Percentiles rank a stretch among this genome's conserved stretches.
These are phyloP conservation scores for Mesembryanthemum crystallinum DNA, from an alignment of 148 eudicot species.

Conservation along the genomic window DNA sequence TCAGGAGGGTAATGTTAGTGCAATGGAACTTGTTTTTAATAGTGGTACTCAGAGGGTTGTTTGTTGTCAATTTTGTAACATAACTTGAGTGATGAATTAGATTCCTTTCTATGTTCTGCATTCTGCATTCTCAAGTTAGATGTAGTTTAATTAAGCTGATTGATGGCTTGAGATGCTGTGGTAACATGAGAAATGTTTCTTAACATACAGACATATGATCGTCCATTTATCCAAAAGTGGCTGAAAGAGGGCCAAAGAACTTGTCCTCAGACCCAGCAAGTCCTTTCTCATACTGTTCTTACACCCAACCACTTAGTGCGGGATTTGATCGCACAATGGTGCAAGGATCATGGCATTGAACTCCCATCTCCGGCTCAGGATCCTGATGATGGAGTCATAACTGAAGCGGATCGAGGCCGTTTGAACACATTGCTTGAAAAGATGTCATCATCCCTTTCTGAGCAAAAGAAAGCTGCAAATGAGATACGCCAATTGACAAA, in stretches of 20 bases:
- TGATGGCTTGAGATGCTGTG: not conserved
- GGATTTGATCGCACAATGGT: conserved; percentile 69
- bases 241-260: conserved; percentile 56
- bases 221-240: conserved; percentile 68
- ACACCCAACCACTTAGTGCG: conserved; percentile 64
- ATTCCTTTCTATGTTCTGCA: not conserved
- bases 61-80: not conserved
- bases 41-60: not conserved
- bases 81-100: too few species aligned
- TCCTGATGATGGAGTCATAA: conserved; percentile 38
- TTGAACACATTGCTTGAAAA: conserved; percentile 46
- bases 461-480: conserved; percentile 64
- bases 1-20: conserved; percentile 1
- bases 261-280: conserved; percentile 74
- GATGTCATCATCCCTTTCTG: conserved; percentile 50
- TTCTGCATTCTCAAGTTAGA: not conserved
- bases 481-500: conserved; percentile 47
- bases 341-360: conserved; percentile 47
- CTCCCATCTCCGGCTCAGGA: conserved; percentile 42
- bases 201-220: conserved; percentile 69
- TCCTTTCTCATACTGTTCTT: conserved; percentile 55
- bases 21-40: not conserved
- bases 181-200: not conserved
- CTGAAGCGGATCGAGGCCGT: conserved; percentile 47
- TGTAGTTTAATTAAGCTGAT: not conserved